These are phyloP conservation scores for Globisporangium irregulare DNA, from an alignment of 352 stramenopile species.

Conservation along the genomic window DNA sequence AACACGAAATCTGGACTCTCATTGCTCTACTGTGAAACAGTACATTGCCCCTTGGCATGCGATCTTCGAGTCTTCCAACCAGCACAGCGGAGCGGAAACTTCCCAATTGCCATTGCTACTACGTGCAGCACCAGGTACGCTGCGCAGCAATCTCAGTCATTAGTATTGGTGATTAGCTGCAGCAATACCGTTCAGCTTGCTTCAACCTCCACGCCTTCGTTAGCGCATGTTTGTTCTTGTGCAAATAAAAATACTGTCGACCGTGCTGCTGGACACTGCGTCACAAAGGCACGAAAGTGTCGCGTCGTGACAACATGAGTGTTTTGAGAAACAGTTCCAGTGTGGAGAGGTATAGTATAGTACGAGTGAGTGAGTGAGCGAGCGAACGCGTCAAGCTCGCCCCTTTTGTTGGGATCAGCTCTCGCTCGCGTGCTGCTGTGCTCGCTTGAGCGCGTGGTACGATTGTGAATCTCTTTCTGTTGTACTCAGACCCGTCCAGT, in stretches of 20 bases:
- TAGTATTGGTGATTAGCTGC: no score
- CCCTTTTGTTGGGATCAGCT: neutral
- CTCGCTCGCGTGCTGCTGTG: neutral
- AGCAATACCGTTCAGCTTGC: no score
- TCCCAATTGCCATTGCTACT: no score
- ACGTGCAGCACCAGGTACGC: no score
- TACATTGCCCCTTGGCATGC: no score
- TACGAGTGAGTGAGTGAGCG: neutral
- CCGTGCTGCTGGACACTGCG: neutral
- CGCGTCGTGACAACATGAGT: neutral
- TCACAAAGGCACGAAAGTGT: neutral
- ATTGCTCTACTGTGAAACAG: no score
- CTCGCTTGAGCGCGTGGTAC: neutral
- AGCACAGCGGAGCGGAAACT: no score
- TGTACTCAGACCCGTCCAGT: neutral
- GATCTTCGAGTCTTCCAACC: no score
- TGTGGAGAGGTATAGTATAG: neutral
- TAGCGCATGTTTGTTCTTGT: neutral
- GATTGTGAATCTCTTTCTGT: conserved; percentile 2
- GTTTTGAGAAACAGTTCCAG: neutral
- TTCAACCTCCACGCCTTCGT: neutral
- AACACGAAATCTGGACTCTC: neutral
- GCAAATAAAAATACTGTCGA: neutral
- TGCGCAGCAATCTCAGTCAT: no score
- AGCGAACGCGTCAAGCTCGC: no score